Evolutionary conservation across 169 alveolate genomes (phyloP), one percentile per base, ranked within the genome.

Genomic region (Ichthyophthirius multifiliis): DNA sequence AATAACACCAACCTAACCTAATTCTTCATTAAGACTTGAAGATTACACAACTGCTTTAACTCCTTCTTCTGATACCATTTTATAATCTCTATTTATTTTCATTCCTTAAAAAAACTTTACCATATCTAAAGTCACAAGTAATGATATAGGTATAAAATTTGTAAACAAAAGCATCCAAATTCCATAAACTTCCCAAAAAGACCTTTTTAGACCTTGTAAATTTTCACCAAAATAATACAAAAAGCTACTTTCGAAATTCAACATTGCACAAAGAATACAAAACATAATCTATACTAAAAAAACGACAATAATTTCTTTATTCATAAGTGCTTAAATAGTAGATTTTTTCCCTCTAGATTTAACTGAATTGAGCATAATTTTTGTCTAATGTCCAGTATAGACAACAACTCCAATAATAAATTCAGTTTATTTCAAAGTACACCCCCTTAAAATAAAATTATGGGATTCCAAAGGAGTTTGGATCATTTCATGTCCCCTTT

Each of bases 381-480:
- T 94, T 4, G 97, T 91, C 35, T 94, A 91, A 63, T 79, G 86
- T 31, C 97, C 97, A 0, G 97, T 75, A 80, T 92, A 94, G 10
- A 91, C 86, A 0, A 90, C 94, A 16, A 91, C 55, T 1, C 97
- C 97, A 67, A 71, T 65, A 1, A 92, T 80, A 76, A 76, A 89
- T 18, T 90, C 87, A 34, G 96, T 92, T 65, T 94, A 90, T 74
- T 89, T 82, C 10, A 94, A 83, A 10, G 85, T 74, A 65, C 94
- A 76, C 13, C 96, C 97, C 79, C 93, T 84, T 43, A 90, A 62
- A 34, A 89, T 74, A 55, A 89, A 55, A 74, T 89, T 87, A 23
- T 78, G 86, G 34, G 65, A 78, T 48, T 86, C 84, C 9, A 92
- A 34, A n/a, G 76, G 79, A 23, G 43, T 12, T 55, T 67, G 31